Percentiles rank a stretch among this genome's conserved stretches.
phyloP scores from a whole-genome alignment of 352 stramenopile species.

The Saprolegnia diclina region DNA sequence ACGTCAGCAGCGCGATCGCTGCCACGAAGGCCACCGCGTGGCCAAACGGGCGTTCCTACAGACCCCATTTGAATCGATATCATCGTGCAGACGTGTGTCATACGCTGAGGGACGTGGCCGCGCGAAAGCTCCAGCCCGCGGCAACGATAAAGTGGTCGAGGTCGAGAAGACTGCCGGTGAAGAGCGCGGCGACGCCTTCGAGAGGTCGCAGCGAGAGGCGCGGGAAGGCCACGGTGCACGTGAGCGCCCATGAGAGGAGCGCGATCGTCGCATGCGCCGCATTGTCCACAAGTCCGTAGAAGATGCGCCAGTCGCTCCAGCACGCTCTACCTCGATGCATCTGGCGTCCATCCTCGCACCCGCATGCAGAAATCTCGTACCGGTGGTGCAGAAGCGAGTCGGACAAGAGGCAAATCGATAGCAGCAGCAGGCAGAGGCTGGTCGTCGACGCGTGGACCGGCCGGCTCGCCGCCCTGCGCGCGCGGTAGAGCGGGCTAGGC shows the following conservation, averaged over 20 bases:
- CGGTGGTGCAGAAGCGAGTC: conserved; percentile 19
- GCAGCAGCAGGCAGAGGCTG: background rate
- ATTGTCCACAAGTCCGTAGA: conserved; percentile 25
- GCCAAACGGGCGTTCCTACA: conserved; percentile 20
- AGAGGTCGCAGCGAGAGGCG: background rate
- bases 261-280: conserved; percentile 20
- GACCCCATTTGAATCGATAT: background rate
- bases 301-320: conserved; percentile 10
- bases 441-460: too few species aligned
- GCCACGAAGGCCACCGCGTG: conserved; percentile 17
- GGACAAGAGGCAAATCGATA: conserved; percentile 15
- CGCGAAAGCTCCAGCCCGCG: conserved; percentile 4
- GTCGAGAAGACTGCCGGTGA: conserved; percentile 12
- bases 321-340: conserved; percentile 1
- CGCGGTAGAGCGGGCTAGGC: background rate
- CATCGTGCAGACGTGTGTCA: background rate
- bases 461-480: too few species aligned
- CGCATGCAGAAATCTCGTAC: background rate
- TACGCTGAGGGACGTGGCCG: conserved; percentile 16
- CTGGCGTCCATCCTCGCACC: background rate
- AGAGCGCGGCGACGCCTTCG: conserved; percentile 11
- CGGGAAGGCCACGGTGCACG: background rate
- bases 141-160: conserved; percentile 23
- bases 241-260: conserved; percentile 15
- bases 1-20: background rate